A percentile compares a stretch with the other conserved stretches of the same genome.
phyloP scores from a whole-genome alignment of 768 basidiomycete genomes.

The Mycena leptocephala region DNA sequence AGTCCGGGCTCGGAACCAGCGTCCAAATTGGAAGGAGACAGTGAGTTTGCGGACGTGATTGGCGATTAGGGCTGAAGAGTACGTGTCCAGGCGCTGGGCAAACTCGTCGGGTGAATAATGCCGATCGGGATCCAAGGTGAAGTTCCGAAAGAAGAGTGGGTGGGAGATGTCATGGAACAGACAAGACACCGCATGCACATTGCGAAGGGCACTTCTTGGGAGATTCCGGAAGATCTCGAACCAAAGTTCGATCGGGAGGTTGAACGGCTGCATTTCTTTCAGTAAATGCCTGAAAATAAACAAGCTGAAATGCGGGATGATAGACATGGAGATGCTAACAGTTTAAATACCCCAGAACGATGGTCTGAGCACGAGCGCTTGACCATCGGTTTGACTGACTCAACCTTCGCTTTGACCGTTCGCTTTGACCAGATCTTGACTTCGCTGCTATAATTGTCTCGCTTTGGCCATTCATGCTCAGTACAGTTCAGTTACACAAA shows the following conservation, averaged over 20 bases:
- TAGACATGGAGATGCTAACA: no score
- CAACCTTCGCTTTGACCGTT: no score
- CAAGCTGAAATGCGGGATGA: neutral
- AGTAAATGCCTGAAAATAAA: neutral
- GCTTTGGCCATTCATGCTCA: no score
- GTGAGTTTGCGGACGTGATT: slow-evolving; percentile 11
- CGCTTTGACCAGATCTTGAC: no score
- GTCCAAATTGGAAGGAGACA: slow-evolving; percentile 27
- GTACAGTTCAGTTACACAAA: no score
- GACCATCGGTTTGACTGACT: no score
- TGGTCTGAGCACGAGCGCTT: no score
- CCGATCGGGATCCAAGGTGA: slow-evolving; percentile 20
- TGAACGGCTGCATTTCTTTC: neutral
- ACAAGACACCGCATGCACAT: slow-evolving; percentile 1
- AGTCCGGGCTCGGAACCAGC: neutral
- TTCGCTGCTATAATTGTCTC: no score
- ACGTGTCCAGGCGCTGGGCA: neutral
- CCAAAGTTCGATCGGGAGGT: slow-evolving; percentile 30
- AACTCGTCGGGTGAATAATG: slow-evolving; percentile 10
- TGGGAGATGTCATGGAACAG: slow-evolving; percentile 26
- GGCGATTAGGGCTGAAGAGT: slow-evolving; percentile 3
- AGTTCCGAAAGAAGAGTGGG: slow-evolving; percentile 15
- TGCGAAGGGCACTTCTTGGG: neutral
- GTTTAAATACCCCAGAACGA: no score
- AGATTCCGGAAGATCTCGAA: slow-evolving; percentile 16